Evolutionary conservation across 768 basidiomycete genomes (phyloP).

Genomic region (Amanita fuliginea): DNA sequence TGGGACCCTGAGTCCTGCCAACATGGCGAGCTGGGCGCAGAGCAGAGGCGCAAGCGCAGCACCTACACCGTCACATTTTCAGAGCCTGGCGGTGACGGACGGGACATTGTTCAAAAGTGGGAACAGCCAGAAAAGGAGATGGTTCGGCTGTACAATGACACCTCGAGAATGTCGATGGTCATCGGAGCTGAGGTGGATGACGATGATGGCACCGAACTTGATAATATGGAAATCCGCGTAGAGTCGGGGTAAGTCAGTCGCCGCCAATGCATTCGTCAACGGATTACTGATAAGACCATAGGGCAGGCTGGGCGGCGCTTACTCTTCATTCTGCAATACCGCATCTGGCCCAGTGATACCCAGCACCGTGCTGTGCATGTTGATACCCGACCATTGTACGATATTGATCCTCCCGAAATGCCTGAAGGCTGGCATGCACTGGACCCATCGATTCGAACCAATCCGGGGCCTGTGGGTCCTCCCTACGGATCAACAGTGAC

Average conservation of each 20-base stretch:
- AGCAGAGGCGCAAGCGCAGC: slow-evolving; percentile 57
- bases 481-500: slow-evolving; percentile 44
- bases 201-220: slow-evolving; percentile 16
- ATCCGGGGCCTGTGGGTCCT: neutral
- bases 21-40: slow-evolving; percentile 80
- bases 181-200: neutral
- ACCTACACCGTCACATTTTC: slow-evolving; percentile 69
- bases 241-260: slow-evolving; percentile 42
- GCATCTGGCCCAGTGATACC: slow-evolving; percentile 64
- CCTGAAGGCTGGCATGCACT: slow-evolving; percentile 50
- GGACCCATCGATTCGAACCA: slow-evolving; percentile 3
- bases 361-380: slow-evolving; percentile 33
- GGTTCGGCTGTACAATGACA: slow-evolving; percentile 48
- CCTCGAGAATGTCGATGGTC: slow-evolving; percentile 14
- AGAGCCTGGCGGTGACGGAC: slow-evolving; percentile 26
- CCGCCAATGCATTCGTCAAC: neutral
- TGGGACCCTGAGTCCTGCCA: slow-evolving; percentile 67
- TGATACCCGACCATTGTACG: slow-evolving; percentile 46
- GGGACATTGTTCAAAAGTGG: slow-evolving; percentile 40
- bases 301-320: slow-evolving; percentile 66
- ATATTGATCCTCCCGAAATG: slow-evolving; percentile 55
- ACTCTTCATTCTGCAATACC: slow-evolving; percentile 59
- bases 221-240: slow-evolving; percentile 33
- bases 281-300: slow-evolving; percentile 15
- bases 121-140: slow-evolving; percentile 46